Percentiles rank a stretch among this genome's conserved stretches.
These are phyloP conservation scores for Macadamia tetraphylla DNA, from an alignment of 164 flowering plant species.

Conservation along the genomic window DNA sequence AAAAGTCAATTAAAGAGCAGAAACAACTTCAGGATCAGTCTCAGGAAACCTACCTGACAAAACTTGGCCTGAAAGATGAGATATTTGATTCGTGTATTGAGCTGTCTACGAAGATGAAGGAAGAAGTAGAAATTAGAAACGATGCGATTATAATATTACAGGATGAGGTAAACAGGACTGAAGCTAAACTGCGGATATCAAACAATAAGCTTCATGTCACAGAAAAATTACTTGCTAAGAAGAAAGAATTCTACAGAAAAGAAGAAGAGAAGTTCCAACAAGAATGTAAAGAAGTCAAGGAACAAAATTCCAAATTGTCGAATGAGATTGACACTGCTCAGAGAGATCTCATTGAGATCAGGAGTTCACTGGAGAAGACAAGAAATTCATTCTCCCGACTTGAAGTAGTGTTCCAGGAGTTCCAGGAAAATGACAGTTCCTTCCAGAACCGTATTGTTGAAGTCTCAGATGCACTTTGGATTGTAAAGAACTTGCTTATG, in stretches of 20 bases:
- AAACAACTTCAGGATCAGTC: conserved; percentile 23
- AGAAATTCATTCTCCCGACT: too few species aligned
- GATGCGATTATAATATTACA: conserved; percentile 12
- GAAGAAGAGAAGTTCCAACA: too few species aligned
- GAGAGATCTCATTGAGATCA: conserved; percentile 19
- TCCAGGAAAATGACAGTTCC: conserved; percentile 12
- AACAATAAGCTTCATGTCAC: too few species aligned
- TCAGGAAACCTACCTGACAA: conserved; percentile 11
- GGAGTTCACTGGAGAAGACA: conserved; percentile 17
- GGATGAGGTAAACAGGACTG: conserved; percentile 14
- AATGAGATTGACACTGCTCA: conserved; percentile 10
- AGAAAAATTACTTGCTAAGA: too few species aligned
- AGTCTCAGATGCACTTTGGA: conserved; percentile 20
- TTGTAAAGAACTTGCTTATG: conserved; percentile 21
- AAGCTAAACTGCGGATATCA: conserved; percentile 43
- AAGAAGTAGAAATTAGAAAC: too few species aligned
- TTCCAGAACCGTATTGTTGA: conserved; percentile 21
- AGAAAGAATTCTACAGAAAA: too few species aligned
- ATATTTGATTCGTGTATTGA: conserved; percentile 11
- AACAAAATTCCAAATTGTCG: conserved; percentile 8
- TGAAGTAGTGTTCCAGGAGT: conserved; percentile 13
- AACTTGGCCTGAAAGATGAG: conserved; percentile 25
- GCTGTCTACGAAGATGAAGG: conserved; percentile 19
- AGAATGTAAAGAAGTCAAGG: too few species aligned
- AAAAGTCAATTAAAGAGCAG: conserved; percentile 21